Evolutionary conservation across 768 basidiomycete genomes (phyloP), one percentile per base, ranked within the genome.

Genomic region (Strobilomyces echinocephalus): DNA sequence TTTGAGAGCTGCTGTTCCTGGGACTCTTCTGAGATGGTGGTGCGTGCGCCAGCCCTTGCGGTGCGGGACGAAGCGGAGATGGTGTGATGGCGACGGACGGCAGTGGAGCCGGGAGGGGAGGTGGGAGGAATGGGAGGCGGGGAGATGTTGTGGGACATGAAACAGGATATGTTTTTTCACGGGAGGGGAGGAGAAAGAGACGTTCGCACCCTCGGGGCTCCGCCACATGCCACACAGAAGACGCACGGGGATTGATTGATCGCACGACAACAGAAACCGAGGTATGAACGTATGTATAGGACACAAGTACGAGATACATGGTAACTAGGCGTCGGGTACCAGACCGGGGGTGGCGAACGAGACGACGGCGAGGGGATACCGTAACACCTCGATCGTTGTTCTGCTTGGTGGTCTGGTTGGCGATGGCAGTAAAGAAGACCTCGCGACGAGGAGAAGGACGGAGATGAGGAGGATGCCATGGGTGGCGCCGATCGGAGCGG

Each of bases 31-130:
- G 81, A 82, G 55, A 87, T 84, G 34, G 79, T 69, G 28, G 84
- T 78, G 65, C 81, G 83, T n/a, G 81, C 78, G 43, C 70, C 75
- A 16, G 80, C 73, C 46, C 88, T 74, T 34, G 82, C 77, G 1
- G 80, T 73, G 60, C 89, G 80, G 47, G 87, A 87, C 21, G 87
- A 76, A 11, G 87, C 81, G 30, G 89, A 81, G 70, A 91, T 90
- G 46, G 89, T 91, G 63, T 91, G 89, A 68, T 91, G 87, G 31
- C 89, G 81, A 61, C 89, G 77, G n/a, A 91, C 87, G 21, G 78
- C 76, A 14, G 69, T 67, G 24, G 74, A 67, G 18, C 30, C 30
- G 9, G 30, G 30, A 30, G 72, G 68, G 5, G 69, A 64, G 5
- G 72, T 69, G 4, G 63, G 70, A 20, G 75, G 65, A 34, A 68